Base-by-base conservation (phyloP, 371 early-diverging fungal genomes). In the Zancudomyces culisetae region DNA sequence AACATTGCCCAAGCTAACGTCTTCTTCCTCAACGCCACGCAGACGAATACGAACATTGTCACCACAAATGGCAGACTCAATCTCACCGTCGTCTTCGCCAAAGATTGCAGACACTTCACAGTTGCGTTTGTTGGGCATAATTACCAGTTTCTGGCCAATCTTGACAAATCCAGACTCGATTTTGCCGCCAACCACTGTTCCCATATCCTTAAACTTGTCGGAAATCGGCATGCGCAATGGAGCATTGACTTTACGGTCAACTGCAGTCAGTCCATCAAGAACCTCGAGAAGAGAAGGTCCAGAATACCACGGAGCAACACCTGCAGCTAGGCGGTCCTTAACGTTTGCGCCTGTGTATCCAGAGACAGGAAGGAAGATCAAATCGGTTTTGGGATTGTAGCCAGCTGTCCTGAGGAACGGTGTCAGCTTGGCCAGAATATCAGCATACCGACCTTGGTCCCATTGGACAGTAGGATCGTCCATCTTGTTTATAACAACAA, bases 401-500 rank as follows among this genome's bases (percentile, higher is more conserved):
- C 98, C 95, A 51, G 79, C 83, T n/a, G 68, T 69, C 71, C 81
- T 90, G 63, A 97, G 70, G 78, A 89, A 97, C 26, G 91, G 91
- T 35, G 83, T 65, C 30, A 93, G 63, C 64, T 90, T 92, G 52
- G 55, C 27, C 23, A 84, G 60, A 58, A 83, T 81, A 60, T 97
- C 96, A 59, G 94, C 89, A 63, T 89, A 97, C 55, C 90, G 70
- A 45, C 74, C 83, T 73, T 93, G 80, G 62, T 81, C 76, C 96
- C 96, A 97, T 48, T 68, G 51, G 24, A 97, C 96, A 12, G 96
- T 97, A 19, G 87, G 80, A 56, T 97, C 98, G 63, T 97, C 98
- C 98, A 97, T 97, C 78, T 97, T 97, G 80, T 97, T 97, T 69
- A 97, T 75, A 27, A 80, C 98, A 30, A 93, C 75, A 40, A 96